Base-by-base conservation (phyloP, 2,329 filamentous ascomycete genomes). In the Fusarium longipes region DNA sequence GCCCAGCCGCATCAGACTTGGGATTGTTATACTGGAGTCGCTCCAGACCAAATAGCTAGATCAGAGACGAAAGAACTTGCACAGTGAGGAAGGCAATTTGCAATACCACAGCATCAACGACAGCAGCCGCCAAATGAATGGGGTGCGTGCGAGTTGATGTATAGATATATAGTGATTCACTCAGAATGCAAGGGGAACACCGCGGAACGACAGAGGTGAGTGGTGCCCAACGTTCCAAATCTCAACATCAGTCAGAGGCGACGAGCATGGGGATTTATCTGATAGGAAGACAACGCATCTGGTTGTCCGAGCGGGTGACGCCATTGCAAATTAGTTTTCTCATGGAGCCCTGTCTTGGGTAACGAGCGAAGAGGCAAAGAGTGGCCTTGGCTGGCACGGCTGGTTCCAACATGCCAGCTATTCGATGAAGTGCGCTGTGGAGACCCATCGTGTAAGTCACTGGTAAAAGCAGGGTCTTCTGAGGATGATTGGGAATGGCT, bases 131-230 rank as follows among this genome's bases (percentile, higher is more conserved):
- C 71, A 75, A 75, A 54, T 68, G 60, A 75, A 72, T 75, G 73
- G 69, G 66, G 61, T 20, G 45, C n/a, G n/a, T 64, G 57, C 64
- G 56, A 42, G 52, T 54, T 55, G 50, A 60, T 45, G 44, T 42
- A 44, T 51, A 65, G 60, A 70, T 70, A 71, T 70, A 71, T 64
- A 60, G 66, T 74, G 72, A 74, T 63, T 74, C 71, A 67, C 57
- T 38, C 57, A 70, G 45, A 65, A 54, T 35, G 61, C 70, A 72
- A 71, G 69, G 72, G 70, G 68, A 68, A 73, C 72, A 71, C 70
- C 68, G 22, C 55, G 65, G 67, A 74, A 57, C 60, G 70, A 70
- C 40, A 44, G n/a, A 55, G 55, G 45, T 65, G 63, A 72, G 57
- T 65, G 65, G 64, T 72, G 70, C 66, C 72, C 72, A 61, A 58